A percentile compares a stretch with the other conserved stretches of the same genome.
Conservation (phyloP, 441 rosid genomes). For the Gossypium trilobum region DNA sequence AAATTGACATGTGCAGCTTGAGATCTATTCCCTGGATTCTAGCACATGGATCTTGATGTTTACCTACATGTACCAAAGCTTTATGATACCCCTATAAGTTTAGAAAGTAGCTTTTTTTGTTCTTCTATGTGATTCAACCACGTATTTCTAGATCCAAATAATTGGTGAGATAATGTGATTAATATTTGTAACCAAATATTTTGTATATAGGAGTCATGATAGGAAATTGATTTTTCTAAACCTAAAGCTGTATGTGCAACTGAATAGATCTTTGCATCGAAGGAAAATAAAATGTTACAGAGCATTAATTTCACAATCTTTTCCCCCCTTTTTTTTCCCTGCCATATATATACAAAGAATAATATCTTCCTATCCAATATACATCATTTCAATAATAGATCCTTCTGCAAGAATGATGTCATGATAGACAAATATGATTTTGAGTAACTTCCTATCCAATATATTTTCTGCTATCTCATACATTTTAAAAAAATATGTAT, state of each 20-base stretch:
- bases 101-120: background rate
- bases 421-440: conserved; percentile 2
- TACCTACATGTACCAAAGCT: background rate
- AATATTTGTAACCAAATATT: background rate
- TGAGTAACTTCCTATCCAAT: background rate
- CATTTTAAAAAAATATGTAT: background rate
- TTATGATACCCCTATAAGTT: background rate
- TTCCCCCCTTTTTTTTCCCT: background rate
- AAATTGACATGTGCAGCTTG: background rate
- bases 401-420: background rate
- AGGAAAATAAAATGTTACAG: background rate
- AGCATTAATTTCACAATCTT: background rate
- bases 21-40: background rate
- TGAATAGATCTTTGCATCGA: background rate
- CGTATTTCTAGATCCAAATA: background rate
- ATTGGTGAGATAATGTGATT: background rate
- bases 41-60: conserved; percentile 1
- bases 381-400: background rate
- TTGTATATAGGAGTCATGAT: background rate
- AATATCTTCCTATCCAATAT: background rate
- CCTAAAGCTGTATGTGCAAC: background rate
- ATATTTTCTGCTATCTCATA: background rate
- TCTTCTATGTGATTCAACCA: background rate
- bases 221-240: background rate
- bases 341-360: background rate